These are phyloP conservation scores for Candida vaughaniae DNA, from an alignment of 805 yeast species.

Conservation along the genomic window DNA sequence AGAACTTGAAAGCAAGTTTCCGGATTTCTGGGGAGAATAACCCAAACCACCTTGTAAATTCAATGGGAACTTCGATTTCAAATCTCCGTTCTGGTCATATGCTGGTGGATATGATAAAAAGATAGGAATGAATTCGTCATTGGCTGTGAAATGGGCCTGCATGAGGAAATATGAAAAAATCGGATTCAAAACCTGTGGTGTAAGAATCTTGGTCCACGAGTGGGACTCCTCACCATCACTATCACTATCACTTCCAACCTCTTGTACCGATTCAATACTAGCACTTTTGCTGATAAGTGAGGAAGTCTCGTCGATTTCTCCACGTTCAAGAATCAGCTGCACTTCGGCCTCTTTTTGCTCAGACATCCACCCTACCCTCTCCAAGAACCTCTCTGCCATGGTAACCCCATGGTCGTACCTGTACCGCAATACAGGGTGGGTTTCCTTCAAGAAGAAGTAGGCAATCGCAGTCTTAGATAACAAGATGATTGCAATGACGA, in stretches of 20 bases:
- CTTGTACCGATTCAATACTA: not conserved
- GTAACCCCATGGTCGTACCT: slow-evolving; percentile 18
- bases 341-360: not conserved
- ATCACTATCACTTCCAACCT: not conserved
- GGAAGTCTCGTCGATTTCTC: slow-evolving; percentile 1
- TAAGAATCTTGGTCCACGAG: slow-evolving; percentile 16
- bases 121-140: slow-evolving; percentile 55
- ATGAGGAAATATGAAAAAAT: slow-evolving; percentile 38
- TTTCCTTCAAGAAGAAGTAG: slow-evolving; percentile 24
- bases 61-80: slow-evolving; percentile 27
- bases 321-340: not conserved
- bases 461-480: slow-evolving; percentile 15
- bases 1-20: slow-evolving; percentile 33
- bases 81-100: slow-evolving; percentile 11
- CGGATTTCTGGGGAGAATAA: slow-evolving; percentile 25
- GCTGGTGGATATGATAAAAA: slow-evolving; percentile 37
- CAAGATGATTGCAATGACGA: slow-evolving; percentile 20
- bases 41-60: slow-evolving; percentile 35
- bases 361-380: not conserved
- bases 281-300: slow-evolving; percentile 3
- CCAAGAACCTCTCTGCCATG: not conserved
- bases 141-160: slow-evolving; percentile 48
- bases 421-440: slow-evolving; percentile 13
- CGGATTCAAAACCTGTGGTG: slow-evolving; percentile 25
- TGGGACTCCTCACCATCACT: not conserved